These are phyloP conservation scores for Fragosphaeria purpurea DNA, from an alignment of 2,329 filamentous ascomycete species.

Conservation along the genomic window DNA sequence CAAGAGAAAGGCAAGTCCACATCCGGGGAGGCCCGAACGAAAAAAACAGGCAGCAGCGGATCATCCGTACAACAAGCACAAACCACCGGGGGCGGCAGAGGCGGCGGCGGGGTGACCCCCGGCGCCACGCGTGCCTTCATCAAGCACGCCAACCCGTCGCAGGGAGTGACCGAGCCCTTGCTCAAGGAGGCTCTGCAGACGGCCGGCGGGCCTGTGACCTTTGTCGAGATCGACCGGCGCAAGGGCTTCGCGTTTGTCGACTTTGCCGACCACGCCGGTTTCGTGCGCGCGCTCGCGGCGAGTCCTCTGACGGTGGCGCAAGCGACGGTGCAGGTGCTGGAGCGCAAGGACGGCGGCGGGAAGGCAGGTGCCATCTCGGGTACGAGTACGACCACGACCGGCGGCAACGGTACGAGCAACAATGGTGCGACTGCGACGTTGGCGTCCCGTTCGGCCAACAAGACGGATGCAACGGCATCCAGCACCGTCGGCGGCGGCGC, in stretches of 20 bases:
- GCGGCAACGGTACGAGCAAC: no score
- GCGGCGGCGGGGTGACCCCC: slow-evolving; percentile 16
- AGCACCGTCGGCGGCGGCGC: no score
- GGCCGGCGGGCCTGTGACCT: slow-evolving; percentile 61
- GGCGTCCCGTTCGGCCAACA: no score
- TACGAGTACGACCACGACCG: no score
- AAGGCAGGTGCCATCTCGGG: no score
- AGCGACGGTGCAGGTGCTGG: slow-evolving; percentile 76
- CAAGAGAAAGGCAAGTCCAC: slow-evolving; percentile 3
- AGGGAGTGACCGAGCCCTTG: slow-evolving; percentile 77
- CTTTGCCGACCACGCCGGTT: slow-evolving; percentile 61
- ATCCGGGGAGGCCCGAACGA: not conserved
- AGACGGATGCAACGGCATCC: no score
- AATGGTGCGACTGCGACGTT: no score
- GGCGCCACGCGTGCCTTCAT: slow-evolving; percentile 61
- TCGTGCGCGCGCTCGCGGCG: slow-evolving; percentile 70
- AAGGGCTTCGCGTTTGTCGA: slow-evolving; percentile 93
- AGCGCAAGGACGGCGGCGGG: slow-evolving; percentile 39
- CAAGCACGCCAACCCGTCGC: slow-evolving; percentile 78
- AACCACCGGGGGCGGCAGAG: not conserved
- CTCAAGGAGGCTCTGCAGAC: slow-evolving; percentile 62
- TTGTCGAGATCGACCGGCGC: slow-evolving; percentile 86
- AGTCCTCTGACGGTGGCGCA: slow-evolving; percentile 77
- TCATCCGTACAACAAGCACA: not conserved
- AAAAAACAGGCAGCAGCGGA: not conserved